Base-by-base conservation (phyloP, 805 yeast species). In the Starmerella cellae region DNA sequence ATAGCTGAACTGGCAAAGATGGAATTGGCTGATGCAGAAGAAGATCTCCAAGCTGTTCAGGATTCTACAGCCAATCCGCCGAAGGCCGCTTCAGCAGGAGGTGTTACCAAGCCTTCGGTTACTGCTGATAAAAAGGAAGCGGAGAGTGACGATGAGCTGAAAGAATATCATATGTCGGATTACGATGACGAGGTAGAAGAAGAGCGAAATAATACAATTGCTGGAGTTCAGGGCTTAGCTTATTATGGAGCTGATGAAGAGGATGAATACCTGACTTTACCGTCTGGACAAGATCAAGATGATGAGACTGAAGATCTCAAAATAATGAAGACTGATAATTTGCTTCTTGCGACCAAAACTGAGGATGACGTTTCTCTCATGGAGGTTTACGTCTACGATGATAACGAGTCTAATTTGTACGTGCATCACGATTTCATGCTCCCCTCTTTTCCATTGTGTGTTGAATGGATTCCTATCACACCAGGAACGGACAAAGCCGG, bases 371-470 rank as follows among this genome's bases (percentile, higher is more conserved):
- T 91, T 36, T 84, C 95, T 5, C 82, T 79, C 57, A 67, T 91
- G 56, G 97, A 91, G 56, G 93, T 88, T 3, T 88, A 88, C 56
- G 82, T 91, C 20, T 91, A 87, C 60, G 97, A 91, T 58, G 95
- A 87, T 57, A 83, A 82, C 38, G 88, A 84, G 39, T 72, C 79
- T 42, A 74, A 78, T 30, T 65, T 91, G 49, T 91, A 91, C 57
- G 91, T 88, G 39, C 98, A 91, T 59, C 98, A 91, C 62, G 98
- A 91, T 60, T 64, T 88, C 53, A 84, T 91, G 95, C 70, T 91
- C 47, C 98, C 98, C 1, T 81, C 95, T 2, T 88, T 91, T 71
- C 98, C 98, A 33, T 70, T 91, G 47, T 84, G 96, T 60, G 87
- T 87, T 27, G 98, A 91, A 62, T 88, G 97, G 97, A 61, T 91